phyloP scores from a whole-genome alignment of 192 early-diverging fungal species.

The Podila minutissima region DNA sequence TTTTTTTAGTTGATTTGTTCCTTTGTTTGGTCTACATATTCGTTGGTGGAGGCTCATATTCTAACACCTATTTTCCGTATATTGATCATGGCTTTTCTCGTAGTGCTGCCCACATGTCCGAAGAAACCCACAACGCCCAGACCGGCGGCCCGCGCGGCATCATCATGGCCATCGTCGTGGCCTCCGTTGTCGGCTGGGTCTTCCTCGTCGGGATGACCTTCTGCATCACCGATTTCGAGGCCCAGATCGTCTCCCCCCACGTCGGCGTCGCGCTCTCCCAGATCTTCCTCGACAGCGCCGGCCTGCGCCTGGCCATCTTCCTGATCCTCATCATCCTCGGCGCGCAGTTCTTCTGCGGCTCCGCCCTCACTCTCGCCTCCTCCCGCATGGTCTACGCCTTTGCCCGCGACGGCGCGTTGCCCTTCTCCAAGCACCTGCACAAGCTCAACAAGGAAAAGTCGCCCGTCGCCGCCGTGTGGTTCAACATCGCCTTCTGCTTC shows the following conservation, averaged over 20 bases:
- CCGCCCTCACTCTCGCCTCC: conserved; percentile 54
- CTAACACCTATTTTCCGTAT: no score
- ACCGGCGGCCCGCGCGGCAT: conserved; percentile 59
- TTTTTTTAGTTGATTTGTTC: neutral
- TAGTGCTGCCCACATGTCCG: conserved; percentile 55
- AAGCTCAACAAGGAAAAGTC: conserved; percentile 54
- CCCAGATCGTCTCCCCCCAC: conserved; percentile 51
- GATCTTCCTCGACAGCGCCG: conserved; percentile 59
- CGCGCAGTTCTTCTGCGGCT: conserved; percentile 60
- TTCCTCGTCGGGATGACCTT: conserved; percentile 59
- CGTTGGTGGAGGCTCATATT: no score
- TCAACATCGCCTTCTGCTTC: conserved; percentile 60
- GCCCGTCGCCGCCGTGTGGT: conserved; percentile 62
- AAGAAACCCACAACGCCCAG: conserved; percentile 65
- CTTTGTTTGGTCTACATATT: neutral
- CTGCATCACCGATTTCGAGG: conserved; percentile 50
- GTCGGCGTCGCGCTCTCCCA: conserved; percentile 55
- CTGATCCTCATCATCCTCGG: conserved; percentile 57
- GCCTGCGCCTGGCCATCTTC: conserved; percentile 56
- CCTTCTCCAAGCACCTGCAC: conserved; percentile 57
- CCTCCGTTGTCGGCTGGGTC: conserved; percentile 54
- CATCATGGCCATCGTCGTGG: conserved; percentile 49
- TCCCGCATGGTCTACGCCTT: conserved; percentile 69
- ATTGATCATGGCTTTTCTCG: neutral
- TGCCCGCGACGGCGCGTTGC: conserved; percentile 64